Evolutionary conservation across 2,329 filamentous ascomycete species (phyloP), one percentile per base, ranked within the genome.

Genomic region (Dactylonectria macrodidyma): DNA sequence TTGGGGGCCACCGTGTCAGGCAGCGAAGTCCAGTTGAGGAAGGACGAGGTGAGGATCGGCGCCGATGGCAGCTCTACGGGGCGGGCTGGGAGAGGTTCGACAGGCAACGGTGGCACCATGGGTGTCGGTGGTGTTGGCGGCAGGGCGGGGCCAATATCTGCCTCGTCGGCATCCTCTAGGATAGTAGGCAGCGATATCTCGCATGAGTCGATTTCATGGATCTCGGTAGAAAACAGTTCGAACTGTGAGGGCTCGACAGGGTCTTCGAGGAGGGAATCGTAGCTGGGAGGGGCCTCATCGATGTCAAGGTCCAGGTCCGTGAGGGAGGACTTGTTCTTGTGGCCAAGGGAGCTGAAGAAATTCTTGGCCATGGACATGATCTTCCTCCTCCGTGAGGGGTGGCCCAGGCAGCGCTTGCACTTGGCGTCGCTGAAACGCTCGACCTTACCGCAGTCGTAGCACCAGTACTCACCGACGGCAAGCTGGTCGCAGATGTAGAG

Each of bases 261-360:
- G 56, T 78, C 73, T 38, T 78, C 73, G 41, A 78, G 76, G 63
- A 84, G 77, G 38, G 83, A 83, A 48, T 85, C 82, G 75, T 86
- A 87, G 65, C 82, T 84, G 22, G 84, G 84, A 16, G 85, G 84
- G n/a, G 79, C 80, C 36, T 84, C 81, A 30, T 78, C 75, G 38
- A 78, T 68, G 46, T 80, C 78, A 60, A 77, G 57, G 44, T 76
- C 73, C 22, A 78, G 59, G 24, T 73, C 70, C 30, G 66, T 58
- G n/a, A 73, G 58, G 24, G 73, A 66, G n/a, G 76, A 75, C 70
- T 81, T 86, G 47, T 82, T 79, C 72, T 83, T 86, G 73, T 86
- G 83, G 9, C 87, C 87, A 34, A 89, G 78, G 11, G 83, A 84
- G 24, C 84, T 84, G 74, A 89, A 88, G 77, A 89, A 86, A 72